Evolutionary conservation across 176 grass and related monocot species (phyloP).

Genomic region (Microstegium vimineum): DNA sequence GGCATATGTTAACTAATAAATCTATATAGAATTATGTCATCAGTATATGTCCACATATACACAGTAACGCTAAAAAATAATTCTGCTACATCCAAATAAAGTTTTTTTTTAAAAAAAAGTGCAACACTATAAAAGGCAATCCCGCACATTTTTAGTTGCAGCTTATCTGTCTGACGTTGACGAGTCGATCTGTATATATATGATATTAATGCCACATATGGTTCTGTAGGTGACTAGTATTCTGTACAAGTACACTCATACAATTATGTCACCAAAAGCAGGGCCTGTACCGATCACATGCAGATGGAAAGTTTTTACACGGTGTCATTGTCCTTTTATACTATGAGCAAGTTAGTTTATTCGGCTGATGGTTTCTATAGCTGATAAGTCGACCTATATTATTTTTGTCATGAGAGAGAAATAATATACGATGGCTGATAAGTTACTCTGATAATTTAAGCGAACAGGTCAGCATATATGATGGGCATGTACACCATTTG

Average conservation of each 20-base stretch:
- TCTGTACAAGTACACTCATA: slow-evolving; percentile 22
- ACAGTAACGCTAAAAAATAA: too few relatives aligned
- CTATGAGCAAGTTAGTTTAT: not conserved
- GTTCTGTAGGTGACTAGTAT: slow-evolving; percentile 13
- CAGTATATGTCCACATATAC: too few relatives aligned
- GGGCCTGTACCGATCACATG: not conserved
- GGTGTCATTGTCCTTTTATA: not conserved
- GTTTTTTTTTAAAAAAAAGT: too few relatives aligned
- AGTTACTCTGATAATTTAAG: too few relatives aligned
- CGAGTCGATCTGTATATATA: not conserved
- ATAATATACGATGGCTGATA: too few relatives aligned
- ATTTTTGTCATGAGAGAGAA: too few relatives aligned
- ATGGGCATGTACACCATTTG: too few relatives aligned
- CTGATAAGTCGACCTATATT: too few relatives aligned
- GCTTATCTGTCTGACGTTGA: not conserved
- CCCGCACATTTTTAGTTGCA: not conserved
- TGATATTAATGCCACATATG: not conserved
- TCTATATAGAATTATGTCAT: too few relatives aligned
- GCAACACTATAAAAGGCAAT: not conserved
- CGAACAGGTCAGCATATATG: too few relatives aligned
- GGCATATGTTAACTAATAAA: too few relatives aligned
- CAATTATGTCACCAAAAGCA: slow-evolving; percentile 17
- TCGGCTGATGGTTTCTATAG: too few relatives aligned
- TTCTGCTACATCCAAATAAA: not conserved
- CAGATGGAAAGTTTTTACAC: slow-evolving; percentile 12